Evolutionary conservation across 2,329 filamentous ascomycete genomes (phyloP).

Genomic region (Tricladium varicosporioides): DNA sequence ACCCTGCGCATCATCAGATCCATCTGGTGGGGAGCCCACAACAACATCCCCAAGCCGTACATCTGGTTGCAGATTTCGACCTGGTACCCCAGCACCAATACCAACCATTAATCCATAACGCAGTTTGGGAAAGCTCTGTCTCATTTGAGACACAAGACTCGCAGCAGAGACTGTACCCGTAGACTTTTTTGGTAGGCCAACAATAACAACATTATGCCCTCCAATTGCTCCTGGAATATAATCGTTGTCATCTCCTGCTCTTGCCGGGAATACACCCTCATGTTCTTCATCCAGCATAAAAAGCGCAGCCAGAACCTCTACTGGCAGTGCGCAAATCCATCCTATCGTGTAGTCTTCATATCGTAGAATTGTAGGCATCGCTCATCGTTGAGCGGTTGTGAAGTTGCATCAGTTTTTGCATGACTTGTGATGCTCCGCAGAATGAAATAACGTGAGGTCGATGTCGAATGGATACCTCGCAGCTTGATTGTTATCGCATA

Average conservation of each 20-base stretch:
- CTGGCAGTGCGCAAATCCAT: not conserved
- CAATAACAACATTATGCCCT: conserved; percentile 36
- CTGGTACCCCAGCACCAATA: conserved; percentile 35
- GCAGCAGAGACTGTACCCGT: conserved; percentile 36
- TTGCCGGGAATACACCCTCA: conserved; percentile 8
- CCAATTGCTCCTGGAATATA: conserved; percentile 30
- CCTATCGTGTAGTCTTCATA: conserved; percentile 4
- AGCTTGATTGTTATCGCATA: too few relatives aligned
- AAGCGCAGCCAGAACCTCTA: not conserved
- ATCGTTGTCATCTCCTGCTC: conserved; percentile 23
- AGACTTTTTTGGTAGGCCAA: conserved; percentile 29
- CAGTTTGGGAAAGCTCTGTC: conserved; percentile 28
- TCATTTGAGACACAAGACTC: conserved; percentile 31
- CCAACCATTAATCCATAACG: conserved; percentile 40
- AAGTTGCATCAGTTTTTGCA: too few relatives aligned
- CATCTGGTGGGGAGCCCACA: not conserved
- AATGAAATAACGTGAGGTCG: too few relatives aligned
- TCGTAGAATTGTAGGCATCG: not conserved
- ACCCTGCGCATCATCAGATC: not conserved
- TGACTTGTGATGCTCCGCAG: too few relatives aligned
- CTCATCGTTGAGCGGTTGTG: too few relatives aligned
- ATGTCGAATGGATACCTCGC: too few relatives aligned
- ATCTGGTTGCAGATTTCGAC: conserved; percentile 4
- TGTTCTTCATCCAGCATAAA: not conserved
- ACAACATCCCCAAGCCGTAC: conserved; percentile 11